phyloP scores from a whole-genome alignment of 2,329 filamentous ascomycete genomes.

The Polytolypa hystricis region DNA sequence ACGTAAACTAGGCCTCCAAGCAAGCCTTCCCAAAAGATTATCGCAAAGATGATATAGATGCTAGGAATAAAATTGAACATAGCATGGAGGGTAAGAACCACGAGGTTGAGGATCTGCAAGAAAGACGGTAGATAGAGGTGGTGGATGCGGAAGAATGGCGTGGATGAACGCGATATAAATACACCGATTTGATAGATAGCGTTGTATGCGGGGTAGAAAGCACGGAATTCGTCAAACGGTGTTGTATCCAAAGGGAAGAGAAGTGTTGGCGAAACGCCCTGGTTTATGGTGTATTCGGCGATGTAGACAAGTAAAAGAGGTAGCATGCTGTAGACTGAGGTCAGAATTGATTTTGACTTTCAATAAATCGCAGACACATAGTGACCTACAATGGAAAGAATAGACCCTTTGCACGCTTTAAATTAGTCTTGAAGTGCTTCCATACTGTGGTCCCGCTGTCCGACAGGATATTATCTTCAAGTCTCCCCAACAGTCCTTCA shows the following conservation, averaged over 20 bases:
- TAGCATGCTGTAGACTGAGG: constrained; percentile 53
- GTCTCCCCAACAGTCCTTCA: constrained; percentile 19
- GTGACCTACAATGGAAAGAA: constrained; percentile 56
- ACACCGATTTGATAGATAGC: constrained; percentile 93
- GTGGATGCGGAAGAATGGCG: constrained; percentile 73
- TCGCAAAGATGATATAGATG: constrained; percentile 71
- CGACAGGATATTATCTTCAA: not conserved
- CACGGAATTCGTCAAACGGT: constrained; percentile 70
- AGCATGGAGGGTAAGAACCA: constrained; percentile 62
- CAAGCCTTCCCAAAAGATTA: constrained; percentile 91
- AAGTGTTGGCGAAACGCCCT: constrained; percentile 80
- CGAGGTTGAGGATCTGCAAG: constrained; percentile 70
- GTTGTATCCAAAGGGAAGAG: constrained; percentile 68
- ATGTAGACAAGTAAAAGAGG: constrained; percentile 87
- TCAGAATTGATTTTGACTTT: constrained; percentile 5
- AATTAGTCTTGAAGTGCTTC: constrained; percentile 37
- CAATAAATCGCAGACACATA: not conserved
- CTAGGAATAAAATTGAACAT: constrained; percentile 71
- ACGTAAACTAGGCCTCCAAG: constrained; percentile 89
- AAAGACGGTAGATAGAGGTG: constrained; percentile 70
- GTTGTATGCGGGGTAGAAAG: constrained; percentile 89
- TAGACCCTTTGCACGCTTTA: constrained; percentile 57
- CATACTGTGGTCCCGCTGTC: constrained; percentile 12
- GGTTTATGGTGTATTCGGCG: constrained; percentile 95
- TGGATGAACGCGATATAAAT: constrained; percentile 85